These are phyloP conservation scores for Lasiodiplodia sp. DNA, from an alignment of 2,329 filamentous ascomycete species.

Conservation along the genomic window DNA sequence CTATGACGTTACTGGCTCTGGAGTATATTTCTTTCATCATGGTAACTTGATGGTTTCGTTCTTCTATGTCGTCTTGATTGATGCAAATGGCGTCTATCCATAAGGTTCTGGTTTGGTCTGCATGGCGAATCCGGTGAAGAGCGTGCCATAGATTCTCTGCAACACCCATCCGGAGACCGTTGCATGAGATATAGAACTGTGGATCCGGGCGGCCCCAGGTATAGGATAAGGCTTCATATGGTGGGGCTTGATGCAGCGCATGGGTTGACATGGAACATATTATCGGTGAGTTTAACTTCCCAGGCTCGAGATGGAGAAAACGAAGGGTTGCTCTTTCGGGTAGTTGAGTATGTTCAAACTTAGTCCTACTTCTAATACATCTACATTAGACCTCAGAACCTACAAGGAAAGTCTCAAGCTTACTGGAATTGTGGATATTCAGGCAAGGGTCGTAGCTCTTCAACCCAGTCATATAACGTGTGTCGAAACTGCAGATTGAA, in stretches of 20 bases:
- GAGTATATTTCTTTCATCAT: slow-evolving; percentile 41
- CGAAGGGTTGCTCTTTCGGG: not conserved
- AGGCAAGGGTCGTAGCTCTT: not conserved
- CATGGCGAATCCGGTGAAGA: slow-evolving; percentile 29
- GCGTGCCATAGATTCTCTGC: slow-evolving; percentile 30
- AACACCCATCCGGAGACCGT: slow-evolving; percentile 8
- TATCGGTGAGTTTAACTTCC: not conserved
- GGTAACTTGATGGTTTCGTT: slow-evolving; percentile 37
- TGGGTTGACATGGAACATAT: not conserved
- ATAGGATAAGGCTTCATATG: slow-evolving; percentile 19
- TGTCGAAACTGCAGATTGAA: not conserved
- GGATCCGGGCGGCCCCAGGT: slow-evolving; percentile 8
- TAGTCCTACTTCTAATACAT: not conserved
- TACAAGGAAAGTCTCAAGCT: not conserved
- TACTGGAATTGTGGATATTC: not conserved
- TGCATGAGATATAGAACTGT: not conserved
- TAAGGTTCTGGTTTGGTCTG: slow-evolving; percentile 24
- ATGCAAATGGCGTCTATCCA: slow-evolving; percentile 44
- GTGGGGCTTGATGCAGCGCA: not conserved
- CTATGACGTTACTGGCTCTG: slow-evolving; percentile 34
- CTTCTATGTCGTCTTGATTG: slow-evolving; percentile 36
- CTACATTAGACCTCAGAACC: not conserved
- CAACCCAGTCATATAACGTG: not conserved
- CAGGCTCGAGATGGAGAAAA: not conserved
- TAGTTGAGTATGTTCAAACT: not conserved